phyloP scores from a whole-genome alignment of 352 stramenopile genomes.

The Blastocystis sp. region DNA sequence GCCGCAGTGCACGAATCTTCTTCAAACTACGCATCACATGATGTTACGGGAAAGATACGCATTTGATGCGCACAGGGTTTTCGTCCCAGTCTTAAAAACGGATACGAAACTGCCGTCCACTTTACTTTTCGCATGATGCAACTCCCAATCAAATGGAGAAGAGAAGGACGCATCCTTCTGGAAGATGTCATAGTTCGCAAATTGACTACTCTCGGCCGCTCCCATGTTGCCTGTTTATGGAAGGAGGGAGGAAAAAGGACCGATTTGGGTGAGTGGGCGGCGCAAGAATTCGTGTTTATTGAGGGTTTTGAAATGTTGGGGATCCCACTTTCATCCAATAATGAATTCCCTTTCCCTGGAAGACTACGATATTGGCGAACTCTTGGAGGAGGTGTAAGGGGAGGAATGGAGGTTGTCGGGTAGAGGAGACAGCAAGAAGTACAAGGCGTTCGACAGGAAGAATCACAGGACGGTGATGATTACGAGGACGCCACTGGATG shows the following conservation, averaged over 20 bases:
- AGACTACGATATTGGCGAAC: too few relatives aligned
- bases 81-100: slow-evolving; percentile 43
- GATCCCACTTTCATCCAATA: too few relatives aligned
- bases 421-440: too few relatives aligned
- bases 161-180: slow-evolving; percentile 42
- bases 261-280: too few relatives aligned
- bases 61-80: neutral
- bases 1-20: slow-evolving; percentile 52
- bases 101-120: slow-evolving; percentile 49
- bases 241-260: neutral
- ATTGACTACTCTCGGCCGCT: slow-evolving; percentile 66
- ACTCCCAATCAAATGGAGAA: slow-evolving; percentile 63
- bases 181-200: slow-evolving; percentile 63
- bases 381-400: too few relatives aligned
- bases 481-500: too few relatives aligned
- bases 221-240: slow-evolving; percentile 27
- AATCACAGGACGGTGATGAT: too few relatives aligned
- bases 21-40: slow-evolving; percentile 53
- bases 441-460: too few relatives aligned
- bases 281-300: too few relatives aligned
- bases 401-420: too few relatives aligned
- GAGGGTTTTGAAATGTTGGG: too few relatives aligned
- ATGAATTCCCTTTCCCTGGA: too few relatives aligned
- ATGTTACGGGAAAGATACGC: neutral
- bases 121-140: slow-evolving; percentile 67